phyloP scores from a whole-genome alignment of 2,329 filamentous ascomycete genomes.

The Setomelanomma holmii region DNA sequence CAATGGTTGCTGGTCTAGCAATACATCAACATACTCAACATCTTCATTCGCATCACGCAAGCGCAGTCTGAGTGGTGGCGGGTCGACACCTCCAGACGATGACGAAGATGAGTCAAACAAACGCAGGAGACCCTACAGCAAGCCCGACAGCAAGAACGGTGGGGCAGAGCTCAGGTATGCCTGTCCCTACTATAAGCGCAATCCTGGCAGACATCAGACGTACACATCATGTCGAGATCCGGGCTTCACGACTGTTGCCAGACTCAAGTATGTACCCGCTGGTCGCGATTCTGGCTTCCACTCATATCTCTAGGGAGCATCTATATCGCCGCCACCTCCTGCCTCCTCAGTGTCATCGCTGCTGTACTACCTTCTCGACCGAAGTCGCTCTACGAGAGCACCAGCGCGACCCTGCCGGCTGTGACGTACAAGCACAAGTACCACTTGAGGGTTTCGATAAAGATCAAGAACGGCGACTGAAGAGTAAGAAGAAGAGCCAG shows the following conservation, averaged over 20 bases:
- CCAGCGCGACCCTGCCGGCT: slow-evolving; percentile 28
- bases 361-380: slow-evolving; percentile 28
- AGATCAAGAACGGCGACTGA: slow-evolving; percentile 33
- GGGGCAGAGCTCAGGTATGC: slow-evolving; percentile 24
- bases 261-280: slow-evolving; percentile 25
- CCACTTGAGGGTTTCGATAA: slow-evolving; percentile 33
- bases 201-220: slow-evolving; percentile 31
- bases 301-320: slow-evolving; percentile 26
- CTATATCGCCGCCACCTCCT: slow-evolving; percentile 33
- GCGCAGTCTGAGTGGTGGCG: slow-evolving; percentile 28
- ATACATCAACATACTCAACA: slow-evolving; percentile 19
- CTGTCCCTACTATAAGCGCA: slow-evolving; percentile 34
- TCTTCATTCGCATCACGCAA: slow-evolving; percentile 27
- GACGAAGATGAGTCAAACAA: slow-evolving; percentile 33
- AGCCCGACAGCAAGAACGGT: slow-evolving; percentile 11
- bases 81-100: slow-evolving; percentile 23
- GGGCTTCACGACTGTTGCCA: slow-evolving; percentile 30
- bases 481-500: slow-evolving; percentile 33
- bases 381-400: slow-evolving; percentile 30
- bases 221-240: slow-evolving; percentile 35
- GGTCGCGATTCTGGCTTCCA: no score
- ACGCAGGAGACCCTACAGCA: slow-evolving; percentile 23
- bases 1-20: slow-evolving; percentile 12
- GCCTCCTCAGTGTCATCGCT: slow-evolving; percentile 33
- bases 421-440: slow-evolving; percentile 25